Percentiles rank a stretch among this genome's conserved stretches.
phyloP scores from a whole-genome alignment of 805 yeast species.

The Schizosaccharomyces octosporus region DNA sequence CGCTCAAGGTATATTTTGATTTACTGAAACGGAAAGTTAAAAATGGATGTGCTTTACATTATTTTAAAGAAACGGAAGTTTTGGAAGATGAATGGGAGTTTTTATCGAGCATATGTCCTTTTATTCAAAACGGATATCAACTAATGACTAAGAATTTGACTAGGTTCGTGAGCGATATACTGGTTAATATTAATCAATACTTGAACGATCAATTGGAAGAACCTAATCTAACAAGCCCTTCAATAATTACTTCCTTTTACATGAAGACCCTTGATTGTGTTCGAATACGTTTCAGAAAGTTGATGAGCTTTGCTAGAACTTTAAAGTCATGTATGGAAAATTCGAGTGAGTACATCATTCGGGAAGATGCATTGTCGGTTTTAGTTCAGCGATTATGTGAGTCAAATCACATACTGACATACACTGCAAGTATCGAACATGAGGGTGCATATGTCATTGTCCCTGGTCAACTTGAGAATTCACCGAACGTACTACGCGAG shows the following conservation, averaged over 20 bases:
- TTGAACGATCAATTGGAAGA: constrained; percentile 46
- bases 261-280: constrained; percentile 18
- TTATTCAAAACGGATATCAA: constrained; percentile 56
- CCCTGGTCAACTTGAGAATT: constrained; percentile 21
- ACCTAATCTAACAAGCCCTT: constrained; percentile 21
- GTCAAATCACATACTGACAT: constrained; percentile 50
- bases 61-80: constrained; percentile 69
- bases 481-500: constrained; percentile 5
- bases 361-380: constrained; percentile 16
- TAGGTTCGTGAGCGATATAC: constrained; percentile 37
- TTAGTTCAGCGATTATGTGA: constrained; percentile 36
- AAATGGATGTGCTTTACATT: constrained; percentile 40
- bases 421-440: constrained; percentile 44
- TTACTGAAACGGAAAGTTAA: constrained; percentile 52
- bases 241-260: constrained; percentile 28
- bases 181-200: constrained; percentile 43
- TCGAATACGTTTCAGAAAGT: constrained; percentile 41
- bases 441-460: constrained; percentile 66
- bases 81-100: constrained; percentile 62
- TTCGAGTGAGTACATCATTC: constrained; percentile 22
- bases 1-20: constrained; percentile 46
- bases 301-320: constrained; percentile 49
- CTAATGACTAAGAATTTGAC: constrained; percentile 56
- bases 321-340: constrained; percentile 50
- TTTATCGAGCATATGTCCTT: constrained; percentile 50